These are phyloP conservation scores for Saraca asoca DNA, from an alignment of 331 rosid species.

Conservation along the genomic window DNA sequence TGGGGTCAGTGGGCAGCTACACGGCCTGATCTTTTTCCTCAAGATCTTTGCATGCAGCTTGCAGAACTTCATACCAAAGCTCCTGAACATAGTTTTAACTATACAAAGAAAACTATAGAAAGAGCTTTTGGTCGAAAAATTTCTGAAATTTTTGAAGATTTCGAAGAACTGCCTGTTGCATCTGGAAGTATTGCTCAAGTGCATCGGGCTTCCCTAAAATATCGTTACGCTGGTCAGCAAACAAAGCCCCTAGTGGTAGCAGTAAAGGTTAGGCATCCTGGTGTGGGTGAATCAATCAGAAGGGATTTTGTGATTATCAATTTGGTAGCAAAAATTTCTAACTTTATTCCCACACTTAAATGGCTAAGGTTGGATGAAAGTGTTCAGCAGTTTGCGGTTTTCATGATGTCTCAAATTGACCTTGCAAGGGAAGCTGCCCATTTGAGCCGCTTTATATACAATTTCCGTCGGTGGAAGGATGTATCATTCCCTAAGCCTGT, in stretches of 20 bases:
- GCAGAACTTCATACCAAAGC: slow-evolving; percentile 90
- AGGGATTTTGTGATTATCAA: slow-evolving; percentile 90
- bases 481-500: slow-evolving; percentile 99
- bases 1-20: slow-evolving; percentile 99
- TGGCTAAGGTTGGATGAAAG: slow-evolving; percentile 99
- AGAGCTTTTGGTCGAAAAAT: slow-evolving; percentile 84
- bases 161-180: slow-evolving; percentile 92
- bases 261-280: slow-evolving; percentile 96
- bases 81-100: slow-evolving; percentile 91
- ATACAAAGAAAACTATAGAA: slow-evolving; percentile 86
- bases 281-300: slow-evolving; percentile 95
- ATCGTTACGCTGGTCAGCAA: slow-evolving; percentile 85
- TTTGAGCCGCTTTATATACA: slow-evolving; percentile 91
- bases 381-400: slow-evolving; percentile 97
- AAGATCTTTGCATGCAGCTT: slow-evolving; percentile 80
- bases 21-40: slow-evolving; percentile 95
- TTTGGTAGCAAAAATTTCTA: slow-evolving; percentile 70
- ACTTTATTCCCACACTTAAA: slow-evolving; percentile 72
- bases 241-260: slow-evolving; percentile 78
- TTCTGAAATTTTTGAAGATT: slow-evolving; percentile 82
- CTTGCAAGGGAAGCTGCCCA: slow-evolving; percentile 99
- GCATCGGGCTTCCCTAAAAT: slow-evolving; percentile 84
- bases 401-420: slow-evolving; percentile 99
- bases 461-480: slow-evolving; percentile 90
- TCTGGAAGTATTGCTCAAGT: slow-evolving; percentile 99